Percentiles rank a stretch among this genome's conserved stretches.
phyloP scores from a whole-genome alignment of 2,329 filamentous ascomycete species.

The Pestalotiopsis sp. region DNA sequence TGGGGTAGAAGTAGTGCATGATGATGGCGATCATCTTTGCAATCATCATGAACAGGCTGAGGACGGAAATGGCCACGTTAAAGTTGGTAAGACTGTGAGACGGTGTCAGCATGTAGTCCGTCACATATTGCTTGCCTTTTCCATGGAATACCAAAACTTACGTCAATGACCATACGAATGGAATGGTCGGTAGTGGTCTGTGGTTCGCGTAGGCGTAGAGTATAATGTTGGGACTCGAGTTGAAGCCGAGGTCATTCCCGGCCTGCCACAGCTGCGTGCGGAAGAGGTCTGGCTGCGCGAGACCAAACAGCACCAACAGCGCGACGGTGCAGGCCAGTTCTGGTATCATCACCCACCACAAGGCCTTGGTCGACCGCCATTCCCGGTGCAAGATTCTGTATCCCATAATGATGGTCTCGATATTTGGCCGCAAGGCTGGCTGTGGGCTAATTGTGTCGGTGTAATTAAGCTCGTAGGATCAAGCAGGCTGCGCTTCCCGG shows the following conservation, averaged over 20 bases:
- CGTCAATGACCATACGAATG: slow-evolving; percentile 73
- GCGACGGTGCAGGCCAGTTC: slow-evolving; percentile 68
- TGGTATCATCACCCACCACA: slow-evolving; percentile 62
- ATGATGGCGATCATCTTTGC: slow-evolving; percentile 69
- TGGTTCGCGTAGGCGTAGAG: slow-evolving; percentile 76
- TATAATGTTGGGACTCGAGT: slow-evolving; percentile 69
- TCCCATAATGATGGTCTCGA: slow-evolving; percentile 28
- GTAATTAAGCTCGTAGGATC: background rate
- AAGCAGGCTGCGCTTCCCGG: background rate
- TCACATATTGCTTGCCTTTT: background rate
- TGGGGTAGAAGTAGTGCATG: slow-evolving; percentile 69
- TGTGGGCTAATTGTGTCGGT: background rate
- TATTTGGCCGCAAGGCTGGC: background rate
- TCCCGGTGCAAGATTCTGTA: slow-evolving; percentile 60
- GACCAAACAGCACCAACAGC: slow-evolving; percentile 68
- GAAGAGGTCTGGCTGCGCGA: slow-evolving; percentile 72
- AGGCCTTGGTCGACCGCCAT: slow-evolving; percentile 58
- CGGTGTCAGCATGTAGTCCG: background rate
- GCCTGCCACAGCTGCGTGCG: slow-evolving; percentile 72
- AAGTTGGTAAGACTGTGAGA: slow-evolving; percentile 65
- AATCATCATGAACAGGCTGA: slow-evolving; percentile 75
- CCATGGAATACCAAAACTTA: slow-evolving; percentile 45
- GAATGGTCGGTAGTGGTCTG: slow-evolving; percentile 57
- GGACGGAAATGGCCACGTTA: slow-evolving; percentile 74
- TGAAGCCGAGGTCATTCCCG: slow-evolving; percentile 69